Base-by-base conservation (phyloP, 2,329 filamentous ascomycete species). In the Hymenoscyphus albidus region DNA sequence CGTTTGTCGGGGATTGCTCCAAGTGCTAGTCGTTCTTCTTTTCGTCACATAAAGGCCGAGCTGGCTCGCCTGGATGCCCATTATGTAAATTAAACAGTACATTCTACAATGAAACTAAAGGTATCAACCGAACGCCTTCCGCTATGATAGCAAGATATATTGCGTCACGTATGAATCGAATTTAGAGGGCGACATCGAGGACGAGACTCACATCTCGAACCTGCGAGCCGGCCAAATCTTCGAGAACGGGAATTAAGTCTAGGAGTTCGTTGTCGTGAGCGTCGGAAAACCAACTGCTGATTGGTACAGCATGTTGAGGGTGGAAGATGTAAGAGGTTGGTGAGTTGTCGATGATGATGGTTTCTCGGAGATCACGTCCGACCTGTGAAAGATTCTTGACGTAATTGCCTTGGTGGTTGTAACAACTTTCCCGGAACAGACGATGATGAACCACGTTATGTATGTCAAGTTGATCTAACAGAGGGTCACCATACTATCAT, bases 281-380 rank as follows among this genome's bases (percentile, higher is more conserved):
- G 80, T 99, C 95, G 70, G 93, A 97, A 81, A 99, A 99, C 95
- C 95, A 99, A 83, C 94, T 98, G 85, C 93, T 97, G 80, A 99
- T 99, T 32, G 95, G 95, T 59, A 99, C 94, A 67, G 95, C 95
- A 77, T 99, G 95, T 81, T 99, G 94, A 31, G 95, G 95, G 77
- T 99, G 95, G 85, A 99, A 99, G 74, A 99, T 98, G 81, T 99
- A 99, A 13, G 94, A 98, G 4, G 95, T 99, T 2, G 95, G 95
- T 58, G 95, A 98, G 80, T 99, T 99, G 81, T 99, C 95, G 75
- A 99, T 99, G 77, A 99, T 99, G 76, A 99, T 99, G 22, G 94
- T 99, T 76, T 99, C 94, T 78, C 92, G 92, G 64, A 99, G 86
- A 77, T 98, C 93, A 70, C 95, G 90, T 61, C 95, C 95, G 65